Evolutionary conservation across 2,329 filamentous ascomycete genomes (phyloP), one percentile per base, ranked within the genome.

Genomic region (Mollisiaceae sp.): DNA sequence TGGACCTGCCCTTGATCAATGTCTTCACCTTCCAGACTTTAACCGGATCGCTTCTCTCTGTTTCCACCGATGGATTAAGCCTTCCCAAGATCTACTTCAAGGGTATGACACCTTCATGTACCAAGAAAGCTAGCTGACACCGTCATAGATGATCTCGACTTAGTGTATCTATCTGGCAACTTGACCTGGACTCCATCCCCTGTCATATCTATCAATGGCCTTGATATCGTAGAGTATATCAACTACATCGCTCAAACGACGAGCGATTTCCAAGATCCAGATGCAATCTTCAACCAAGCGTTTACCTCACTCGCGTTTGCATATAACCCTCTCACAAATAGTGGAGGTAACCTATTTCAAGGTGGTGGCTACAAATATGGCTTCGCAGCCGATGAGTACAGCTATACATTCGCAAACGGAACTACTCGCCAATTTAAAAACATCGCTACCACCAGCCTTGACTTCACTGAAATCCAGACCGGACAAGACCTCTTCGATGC

Each of bases 1-100:
- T 63, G 15, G 59, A 36, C 80, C 78, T 55, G 78, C 83, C 2
- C 85, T 86, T 77, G 79, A 69, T 67, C 86, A 70, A 67, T 78
- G 78, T 35, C 78, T 83, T n/a, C 77, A 76, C 20, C 72, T 84
- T 71, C 77, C 24, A 20, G 47, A 60, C 24, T 35, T 50, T 27
- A 8, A 36, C 20, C 4, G 59, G 39, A 11, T 56, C 55, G 11
- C 78, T 90, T 0, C 83, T 88, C 0, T 89, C 87, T 0, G 81
- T 89, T 8, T 89, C 86, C 0, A 66, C 76, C 1, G 85, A 90
- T 73, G 87, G 87, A 9, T 73, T 79, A n/a, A 79, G 82, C 63
- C 72, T 86, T 4, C 87, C 87, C 0, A 80, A 85, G 64, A 76
- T 87, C 1, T 89, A 85, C 66, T 55, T 63, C 14, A 54, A 55